These are phyloP conservation scores for Bruguiera hainesii DNA, from an alignment of 441 rosid species.

Conservation along the genomic window DNA sequence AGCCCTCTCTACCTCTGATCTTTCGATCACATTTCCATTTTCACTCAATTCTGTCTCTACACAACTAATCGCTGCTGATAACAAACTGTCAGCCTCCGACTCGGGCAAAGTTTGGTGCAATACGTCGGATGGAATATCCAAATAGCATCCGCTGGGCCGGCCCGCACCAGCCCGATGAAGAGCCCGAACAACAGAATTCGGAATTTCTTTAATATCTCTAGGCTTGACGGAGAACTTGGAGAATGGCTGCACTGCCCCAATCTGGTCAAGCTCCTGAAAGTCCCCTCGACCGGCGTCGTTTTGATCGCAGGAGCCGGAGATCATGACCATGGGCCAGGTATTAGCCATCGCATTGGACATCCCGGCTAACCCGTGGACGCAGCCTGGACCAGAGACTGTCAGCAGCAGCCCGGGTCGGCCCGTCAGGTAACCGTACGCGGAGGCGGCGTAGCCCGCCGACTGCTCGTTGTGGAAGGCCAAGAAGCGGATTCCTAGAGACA, in stretches of 20 bases:
- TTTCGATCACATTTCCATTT: constrained; percentile 6
- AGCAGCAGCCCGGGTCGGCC: constrained; percentile 80
- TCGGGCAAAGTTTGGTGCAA: constrained; percentile 67
- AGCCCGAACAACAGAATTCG: constrained; percentile 66
- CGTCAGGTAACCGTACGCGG: constrained; percentile 87
- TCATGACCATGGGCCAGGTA: constrained; percentile 86
- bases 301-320: constrained; percentile 92
- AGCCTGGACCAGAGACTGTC: constrained; percentile 92
- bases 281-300: constrained; percentile 74
- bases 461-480: constrained; percentile 96
- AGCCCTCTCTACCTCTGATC: constrained; percentile 58
- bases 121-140: constrained; percentile 86
- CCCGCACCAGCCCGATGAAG: constrained; percentile 57
- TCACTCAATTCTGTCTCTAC: constrained; percentile 15
- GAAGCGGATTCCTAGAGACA: constrained; percentile 77
- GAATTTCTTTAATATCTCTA: constrained; percentile 56
- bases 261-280: constrained; percentile 91
- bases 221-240: constrained; percentile 67
- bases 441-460: constrained; percentile 96
- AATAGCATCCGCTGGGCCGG: constrained; percentile 87
- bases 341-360: constrained; percentile 84
- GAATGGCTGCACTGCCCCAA: constrained; percentile 74
- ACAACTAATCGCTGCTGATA: constrained; percentile 31
- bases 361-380: constrained; percentile 93
- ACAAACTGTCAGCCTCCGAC: constrained; percentile 56